A percentile compares a stretch with the other conserved stretches of the same genome.
Conservation (phyloP, 2,329 filamentous ascomycete genomes). For the Colletotrichum tabaci region DNA sequence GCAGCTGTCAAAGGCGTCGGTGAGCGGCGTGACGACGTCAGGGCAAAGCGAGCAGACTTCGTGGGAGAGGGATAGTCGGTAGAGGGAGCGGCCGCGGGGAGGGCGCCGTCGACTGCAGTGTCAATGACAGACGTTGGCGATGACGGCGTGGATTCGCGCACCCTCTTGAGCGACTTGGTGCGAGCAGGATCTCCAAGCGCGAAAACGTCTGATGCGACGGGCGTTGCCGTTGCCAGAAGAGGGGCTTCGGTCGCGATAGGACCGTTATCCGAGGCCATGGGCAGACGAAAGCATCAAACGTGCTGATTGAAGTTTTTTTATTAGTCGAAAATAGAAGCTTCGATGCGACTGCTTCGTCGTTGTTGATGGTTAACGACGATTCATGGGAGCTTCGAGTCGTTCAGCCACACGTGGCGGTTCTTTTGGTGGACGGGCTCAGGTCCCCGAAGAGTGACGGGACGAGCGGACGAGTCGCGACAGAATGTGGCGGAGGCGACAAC, state of each 20-base stretch:
- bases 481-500: constrained; percentile 38
- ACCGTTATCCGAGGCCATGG: constrained; percentile 70
- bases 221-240: constrained; percentile 54
- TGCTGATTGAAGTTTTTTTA: constrained; percentile 11
- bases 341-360: constrained; percentile 34
- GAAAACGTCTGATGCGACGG: constrained; percentile 58
- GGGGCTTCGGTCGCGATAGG: constrained; percentile 67
- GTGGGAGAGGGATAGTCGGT: constrained; percentile 60
- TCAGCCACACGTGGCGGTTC: constrained; percentile 42
- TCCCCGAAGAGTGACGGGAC: constrained; percentile 41
- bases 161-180: constrained; percentile 59
- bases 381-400: constrained; percentile 40
- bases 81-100: constrained; percentile 15
- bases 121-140: constrained; percentile 52
- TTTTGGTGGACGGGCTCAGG: constrained; percentile 35
- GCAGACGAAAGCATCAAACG: constrained; percentile 38
- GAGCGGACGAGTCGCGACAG: constrained; percentile 39
- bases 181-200: constrained; percentile 54
- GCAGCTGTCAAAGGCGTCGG: constrained; percentile 61
- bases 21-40: constrained; percentile 58
- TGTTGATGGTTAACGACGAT: constrained; percentile 36
- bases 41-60: constrained; percentile 67
- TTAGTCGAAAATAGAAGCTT: constrained; percentile 1
- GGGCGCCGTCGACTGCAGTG: constrained; percentile 34
- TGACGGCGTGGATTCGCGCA: constrained; percentile 59